phyloP scores from a whole-genome alignment of 83 land plant species.

The Picea abies region DNA sequence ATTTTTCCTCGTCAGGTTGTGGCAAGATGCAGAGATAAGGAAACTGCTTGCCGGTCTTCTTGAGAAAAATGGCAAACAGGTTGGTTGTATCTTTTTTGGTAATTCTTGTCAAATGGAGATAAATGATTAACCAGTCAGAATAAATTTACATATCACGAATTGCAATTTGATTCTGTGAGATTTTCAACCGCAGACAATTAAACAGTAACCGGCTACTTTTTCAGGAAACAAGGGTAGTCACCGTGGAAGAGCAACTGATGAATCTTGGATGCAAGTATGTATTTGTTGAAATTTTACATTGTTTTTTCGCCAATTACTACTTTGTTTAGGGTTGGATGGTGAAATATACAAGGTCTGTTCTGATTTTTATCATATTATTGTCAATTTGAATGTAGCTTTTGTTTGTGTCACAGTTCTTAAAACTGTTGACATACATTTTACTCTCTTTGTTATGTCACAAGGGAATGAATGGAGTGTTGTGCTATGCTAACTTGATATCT shows the following conservation, averaged over 20 bases:
- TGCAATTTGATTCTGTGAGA: neutral
- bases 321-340: too few species aligned
- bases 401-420: too few species aligned
- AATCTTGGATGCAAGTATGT: conserved; percentile 69
- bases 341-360: too few species aligned
- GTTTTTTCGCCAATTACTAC: too few species aligned
- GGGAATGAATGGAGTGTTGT: too few species aligned
- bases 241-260: conserved; percentile 62
- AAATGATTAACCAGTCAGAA: neutral
- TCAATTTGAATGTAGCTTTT: too few species aligned
- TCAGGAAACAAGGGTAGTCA: conserved; percentile 52
- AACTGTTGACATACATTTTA: too few species aligned
- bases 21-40: conserved; percentile 78
- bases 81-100: conserved; percentile 12
- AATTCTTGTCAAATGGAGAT: neutral
- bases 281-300: neutral
- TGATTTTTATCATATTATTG: too few species aligned
- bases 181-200: neutral
- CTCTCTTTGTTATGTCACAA: too few species aligned
- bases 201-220: neutral
- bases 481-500: too few species aligned
- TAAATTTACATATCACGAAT: neutral
- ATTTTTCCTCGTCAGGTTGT: conserved; percentile 36
- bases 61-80: conserved; percentile 43
- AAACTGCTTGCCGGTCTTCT: conserved; percentile 44